phyloP scores from a whole-genome alignment of 345 rosid genomes.

The Eucalyptus marginata region DNA sequence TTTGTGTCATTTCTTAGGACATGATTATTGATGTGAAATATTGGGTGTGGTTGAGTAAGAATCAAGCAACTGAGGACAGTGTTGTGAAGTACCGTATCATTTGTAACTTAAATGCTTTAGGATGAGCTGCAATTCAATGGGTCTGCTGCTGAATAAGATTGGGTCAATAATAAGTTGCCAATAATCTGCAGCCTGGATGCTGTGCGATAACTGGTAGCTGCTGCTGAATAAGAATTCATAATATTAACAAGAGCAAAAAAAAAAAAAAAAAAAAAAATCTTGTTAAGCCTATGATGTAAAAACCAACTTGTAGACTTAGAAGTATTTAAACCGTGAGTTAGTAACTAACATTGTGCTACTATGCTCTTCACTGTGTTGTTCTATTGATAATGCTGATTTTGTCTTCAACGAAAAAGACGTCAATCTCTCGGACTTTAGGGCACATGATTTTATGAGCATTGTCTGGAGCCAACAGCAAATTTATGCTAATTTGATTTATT shows the following conservation, averaged over 20 bases:
- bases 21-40: background rate
- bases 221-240: background rate
- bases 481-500: background rate
- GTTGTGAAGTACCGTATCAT: background rate
- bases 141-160: background rate
- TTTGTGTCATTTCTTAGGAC: background rate
- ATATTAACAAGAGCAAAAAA: background rate
- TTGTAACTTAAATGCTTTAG: background rate
- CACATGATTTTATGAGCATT: background rate
- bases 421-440: background rate
- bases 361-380: background rate
- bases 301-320: background rate
- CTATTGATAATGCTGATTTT: background rate
- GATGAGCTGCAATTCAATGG: background rate
- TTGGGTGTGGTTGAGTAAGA: background rate
- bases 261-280: background rate
- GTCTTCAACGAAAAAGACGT: background rate
- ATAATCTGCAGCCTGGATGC: background rate
- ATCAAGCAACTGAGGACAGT: background rate
- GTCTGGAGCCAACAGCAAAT: background rate
- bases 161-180: background rate
- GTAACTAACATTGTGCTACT: background rate
- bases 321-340: background rate
- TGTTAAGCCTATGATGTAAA: background rate
- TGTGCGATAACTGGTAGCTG: background rate